Evolutionary conservation across 208 protist genomes (phyloP).

Genomic region (Balamuthia mandrillaris): DNA sequence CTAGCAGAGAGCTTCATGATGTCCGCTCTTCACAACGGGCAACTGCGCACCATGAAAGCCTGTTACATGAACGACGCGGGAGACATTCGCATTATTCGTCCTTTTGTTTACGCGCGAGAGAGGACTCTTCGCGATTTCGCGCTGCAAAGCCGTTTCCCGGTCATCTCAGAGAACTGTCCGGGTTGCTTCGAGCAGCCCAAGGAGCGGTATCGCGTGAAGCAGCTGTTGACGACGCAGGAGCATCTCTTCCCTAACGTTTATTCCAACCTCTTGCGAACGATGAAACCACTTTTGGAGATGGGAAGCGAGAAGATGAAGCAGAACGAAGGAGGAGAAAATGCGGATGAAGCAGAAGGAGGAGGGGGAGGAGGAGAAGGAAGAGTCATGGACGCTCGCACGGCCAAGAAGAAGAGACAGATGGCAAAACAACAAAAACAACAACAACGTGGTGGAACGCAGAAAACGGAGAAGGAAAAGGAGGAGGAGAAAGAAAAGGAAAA

Average conservation of each 20-base stretch:
- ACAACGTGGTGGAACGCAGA: too few species aligned
- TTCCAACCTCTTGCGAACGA: slow-evolving; percentile 28
- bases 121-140: slow-evolving; percentile 56
- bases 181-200: slow-evolving; percentile 79
- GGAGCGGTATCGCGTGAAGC: slow-evolving; percentile 74
- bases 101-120: slow-evolving; percentile 71
- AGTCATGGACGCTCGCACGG: too few species aligned
- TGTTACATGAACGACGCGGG: slow-evolving; percentile 68
- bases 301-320: neutral
- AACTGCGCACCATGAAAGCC: slow-evolving; percentile 79
- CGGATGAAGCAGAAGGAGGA: too few species aligned
- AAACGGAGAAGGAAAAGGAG: too few species aligned
- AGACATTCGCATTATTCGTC: slow-evolving; percentile 76
- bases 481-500: too few species aligned
- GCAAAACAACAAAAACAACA: too few species aligned
- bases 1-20: slow-evolving; percentile 78
- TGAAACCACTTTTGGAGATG: slow-evolving; percentile 50
- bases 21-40: slow-evolving; percentile 76
- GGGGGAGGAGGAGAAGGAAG: too few species aligned
- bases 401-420: too few species aligned
- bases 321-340: too few species aligned
- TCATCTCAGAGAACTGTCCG: slow-evolving; percentile 80
- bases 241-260: slow-evolving; percentile 62
- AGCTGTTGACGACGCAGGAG: slow-evolving; percentile 70
- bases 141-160: slow-evolving; percentile 51